Evolutionary conservation across 495 filamentous ascomycete species (phyloP), one percentile per base, ranked within the genome.

Genomic region (Annulohypoxylon nitens): DNA sequence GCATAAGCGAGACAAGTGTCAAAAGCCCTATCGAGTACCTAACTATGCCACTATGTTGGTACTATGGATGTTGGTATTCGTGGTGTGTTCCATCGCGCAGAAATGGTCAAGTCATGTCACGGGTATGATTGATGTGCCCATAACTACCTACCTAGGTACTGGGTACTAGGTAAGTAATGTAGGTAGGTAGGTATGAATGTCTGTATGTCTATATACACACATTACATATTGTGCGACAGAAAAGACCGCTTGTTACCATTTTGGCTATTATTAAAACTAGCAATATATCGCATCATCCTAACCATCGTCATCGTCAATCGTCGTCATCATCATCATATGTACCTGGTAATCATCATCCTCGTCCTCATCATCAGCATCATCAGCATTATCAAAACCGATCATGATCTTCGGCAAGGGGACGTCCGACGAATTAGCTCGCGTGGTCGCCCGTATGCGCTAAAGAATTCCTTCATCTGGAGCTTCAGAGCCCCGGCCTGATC

Each of bases 1-100:
- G 72, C 72, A 75, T 75, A 75, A 75, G 72, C 72, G 72, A 75
- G 72, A 75, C 72, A 75, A 71, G 72, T 75, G 72, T 75, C 64
- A 67, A 64, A 55, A 75, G 72, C 72, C 72, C 72, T 75, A 71
- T 75, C 67, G 72, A 75, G 63, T 66, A 69, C 67, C 39, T 67
- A 23, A 57, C 60, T 66, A 66, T 69, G 61, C 41, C 16, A 51
- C 51, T 67, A 43, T 53, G 65, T 65, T 57, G 39, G 54, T 58
- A 58, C 25, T 58, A 39, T 39, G 43, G 43, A 47, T 47, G 61
- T 65, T 57, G 25, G 65, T 60, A 14, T 45, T 41, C 53, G 55
- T 65, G 45, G 61, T 69, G 71, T 51, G 71, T 74, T 65, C 54
- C 71, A 69, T 69, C 62, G 59, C 51, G 36, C 41, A 25, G 48